Conservation (phyloP, 2,329 filamentous ascomycete species). For the Trichoderma cornu-damae region DNA sequence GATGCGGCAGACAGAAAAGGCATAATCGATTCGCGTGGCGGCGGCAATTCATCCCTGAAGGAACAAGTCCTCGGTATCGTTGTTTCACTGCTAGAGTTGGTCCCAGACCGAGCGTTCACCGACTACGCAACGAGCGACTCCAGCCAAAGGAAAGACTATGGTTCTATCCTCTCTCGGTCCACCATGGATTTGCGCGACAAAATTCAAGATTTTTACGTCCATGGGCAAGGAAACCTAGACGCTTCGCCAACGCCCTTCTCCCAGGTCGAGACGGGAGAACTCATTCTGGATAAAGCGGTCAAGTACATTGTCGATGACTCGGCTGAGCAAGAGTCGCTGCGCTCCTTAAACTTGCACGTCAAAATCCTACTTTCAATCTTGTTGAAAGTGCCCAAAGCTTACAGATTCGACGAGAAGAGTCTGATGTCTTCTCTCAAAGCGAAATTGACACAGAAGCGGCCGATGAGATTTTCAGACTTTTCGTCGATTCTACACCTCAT, state of each 20-base stretch:
- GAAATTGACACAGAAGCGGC: conserved; percentile 38
- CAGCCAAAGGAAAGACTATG: conserved; percentile 19
- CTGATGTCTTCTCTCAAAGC: conserved; percentile 48
- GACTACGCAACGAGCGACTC: conserved; percentile 18
- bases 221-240: conserved; percentile 66
- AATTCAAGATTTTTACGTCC: conserved; percentile 62
- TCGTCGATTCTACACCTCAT: conserved; percentile 55
- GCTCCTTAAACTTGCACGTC: conserved; percentile 52
- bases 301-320: conserved; percentile 47
- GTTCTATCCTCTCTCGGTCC: conserved; percentile 20
- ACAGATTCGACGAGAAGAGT: conserved; percentile 41
- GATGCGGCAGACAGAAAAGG: conserved; percentile 41
- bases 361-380: conserved; percentile 56
- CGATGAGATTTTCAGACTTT: conserved; percentile 50
- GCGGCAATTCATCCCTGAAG: conserved; percentile 30
- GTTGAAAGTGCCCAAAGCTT: conserved; percentile 44
- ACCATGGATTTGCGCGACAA: conserved; percentile 52
- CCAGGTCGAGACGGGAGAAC: conserved; percentile 50
- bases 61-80: conserved; percentile 45
- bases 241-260: conserved; percentile 55
- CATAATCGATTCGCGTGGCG: conserved; percentile 29
- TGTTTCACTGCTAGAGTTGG: conserved; percentile 54
- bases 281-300: conserved; percentile 58
- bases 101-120: conserved; percentile 60
- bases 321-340: conserved; percentile 35